Conservation (phyloP, 176 grass and related monocot genomes). For the Hyparrhenia diplandra region DNA sequence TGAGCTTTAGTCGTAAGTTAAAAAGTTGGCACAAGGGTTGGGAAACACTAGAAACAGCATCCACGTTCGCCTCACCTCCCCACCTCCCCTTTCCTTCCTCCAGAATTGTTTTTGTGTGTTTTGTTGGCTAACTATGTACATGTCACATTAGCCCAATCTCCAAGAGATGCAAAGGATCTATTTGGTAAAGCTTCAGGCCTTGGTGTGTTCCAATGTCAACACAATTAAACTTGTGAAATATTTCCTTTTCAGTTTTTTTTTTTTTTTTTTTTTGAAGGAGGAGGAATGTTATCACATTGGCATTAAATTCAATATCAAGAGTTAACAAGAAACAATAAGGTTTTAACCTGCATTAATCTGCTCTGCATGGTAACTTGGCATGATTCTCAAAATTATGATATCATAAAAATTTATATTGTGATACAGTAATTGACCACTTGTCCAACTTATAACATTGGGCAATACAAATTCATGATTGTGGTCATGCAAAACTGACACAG, state of each 20-base stretch:
- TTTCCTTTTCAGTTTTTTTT: conserved; percentile 22
- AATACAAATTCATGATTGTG: not conserved
- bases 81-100: conserved; percentile 37
- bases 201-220: conserved; percentile 9
- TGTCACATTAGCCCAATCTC: conserved; percentile 51
- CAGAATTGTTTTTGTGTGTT: conserved; percentile 46
- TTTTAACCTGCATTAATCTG: conserved; percentile 7
- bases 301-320: not conserved
- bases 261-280: not conserved
- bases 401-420: not conserved
- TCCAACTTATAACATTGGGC: conserved; percentile 2
- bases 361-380: not conserved
- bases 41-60: conserved; percentile 99
- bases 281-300: too few relatives aligned
- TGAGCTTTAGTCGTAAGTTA: conserved; percentile 64
- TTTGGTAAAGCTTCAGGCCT: conserved; percentile 31
- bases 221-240: conserved; percentile 12
- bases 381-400: not conserved
- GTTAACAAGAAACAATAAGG: not conserved
- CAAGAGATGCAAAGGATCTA: conserved; percentile 41
- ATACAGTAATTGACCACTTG: not conserved
- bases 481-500: not conserved
- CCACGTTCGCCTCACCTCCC: conserved; percentile 91
- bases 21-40: conserved; percentile 64
- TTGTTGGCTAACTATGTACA: conserved; percentile 47